Conservation (phyloP, 2,329 filamentous ascomycete species). For the Beauveria caledonica region DNA sequence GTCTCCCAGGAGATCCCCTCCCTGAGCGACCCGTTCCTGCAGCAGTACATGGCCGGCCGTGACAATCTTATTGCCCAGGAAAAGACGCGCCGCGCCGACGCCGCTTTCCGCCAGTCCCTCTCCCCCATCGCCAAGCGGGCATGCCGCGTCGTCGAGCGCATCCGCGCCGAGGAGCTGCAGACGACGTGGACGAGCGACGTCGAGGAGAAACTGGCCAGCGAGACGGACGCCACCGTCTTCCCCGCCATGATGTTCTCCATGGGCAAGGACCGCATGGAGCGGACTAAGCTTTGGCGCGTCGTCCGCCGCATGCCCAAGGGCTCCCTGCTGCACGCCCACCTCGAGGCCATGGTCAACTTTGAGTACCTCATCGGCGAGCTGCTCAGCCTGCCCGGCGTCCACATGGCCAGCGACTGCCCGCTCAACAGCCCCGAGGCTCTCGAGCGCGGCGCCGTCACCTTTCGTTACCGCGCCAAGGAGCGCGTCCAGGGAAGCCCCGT, state of each 20-base stretch:
- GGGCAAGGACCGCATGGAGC: constrained; percentile 78
- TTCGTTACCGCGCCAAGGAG: constrained; percentile 48
- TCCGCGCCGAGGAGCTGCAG: constrained; percentile 67
- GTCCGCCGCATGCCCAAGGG: constrained; percentile 85
- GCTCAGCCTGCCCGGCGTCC: constrained; percentile 64
- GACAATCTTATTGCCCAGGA: constrained; percentile 72
- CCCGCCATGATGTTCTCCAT: constrained; percentile 92
- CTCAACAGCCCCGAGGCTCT: constrained; percentile 47
- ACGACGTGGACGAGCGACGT: constrained; percentile 69
- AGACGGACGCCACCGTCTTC: constrained; percentile 57
- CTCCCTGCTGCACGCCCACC: constrained; percentile 73
- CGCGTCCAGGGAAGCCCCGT: constrained; percentile 40
- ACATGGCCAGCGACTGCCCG: constrained; percentile 53
- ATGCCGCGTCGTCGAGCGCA: constrained; percentile 69
- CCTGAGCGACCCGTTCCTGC: constrained; percentile 64
- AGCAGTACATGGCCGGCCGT: constrained; percentile 71
- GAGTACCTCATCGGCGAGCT: constrained; percentile 69
- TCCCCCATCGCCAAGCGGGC: constrained; percentile 73
- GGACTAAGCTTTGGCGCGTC: constrained; percentile 77
- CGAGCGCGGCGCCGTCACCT: constrained; percentile 48
- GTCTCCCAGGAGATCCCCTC: constrained; percentile 47
- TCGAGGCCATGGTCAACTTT: constrained; percentile 86
- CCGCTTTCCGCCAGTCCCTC: constrained; percentile 61
- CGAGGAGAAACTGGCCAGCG: constrained; percentile 59
- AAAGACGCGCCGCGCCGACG: constrained; percentile 69